phyloP scores from a whole-genome alignment of 225 moss, liverwort and hornwort species.

The Thuidium tamariscinum region DNA sequence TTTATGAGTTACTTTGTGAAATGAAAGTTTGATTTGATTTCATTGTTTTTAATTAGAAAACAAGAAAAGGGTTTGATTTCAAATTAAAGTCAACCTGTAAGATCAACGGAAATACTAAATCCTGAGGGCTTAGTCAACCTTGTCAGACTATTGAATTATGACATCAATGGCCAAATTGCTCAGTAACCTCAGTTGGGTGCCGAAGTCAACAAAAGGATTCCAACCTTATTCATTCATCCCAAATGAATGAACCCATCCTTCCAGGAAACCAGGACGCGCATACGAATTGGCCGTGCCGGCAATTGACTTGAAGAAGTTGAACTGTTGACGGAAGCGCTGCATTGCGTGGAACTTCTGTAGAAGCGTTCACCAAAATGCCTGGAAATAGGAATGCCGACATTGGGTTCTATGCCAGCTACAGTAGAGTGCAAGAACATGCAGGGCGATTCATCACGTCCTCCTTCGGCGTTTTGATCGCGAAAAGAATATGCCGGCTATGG shows the following conservation, averaged over 20 bases:
- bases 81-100: neutral
- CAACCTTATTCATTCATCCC: neutral
- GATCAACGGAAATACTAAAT: neutral
- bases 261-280: neutral
- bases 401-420: neutral
- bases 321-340: too few relatives aligned
- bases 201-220: neutral
- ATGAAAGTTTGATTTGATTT: neutral
- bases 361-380: neutral
- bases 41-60: too few relatives aligned
- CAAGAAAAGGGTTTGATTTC: neutral
- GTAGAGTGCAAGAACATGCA: neutral
- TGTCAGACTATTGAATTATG: neutral
- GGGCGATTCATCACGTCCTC: too few relatives aligned
- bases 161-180: neutral
- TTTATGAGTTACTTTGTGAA: neutral
- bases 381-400: neutral
- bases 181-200: too few relatives aligned
- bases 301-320: neutral
- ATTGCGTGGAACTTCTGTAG: neutral
- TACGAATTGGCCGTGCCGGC: neutral
- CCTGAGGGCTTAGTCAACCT: neutral
- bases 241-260: neutral
- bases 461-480: too few relatives aligned
- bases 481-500: neutral